Percentiles rank a stretch among this genome's conserved stretches.
These are phyloP conservation scores for Nicotiana undulata DNA, from an alignment of 257 asterid species.

Conservation along the genomic window DNA sequence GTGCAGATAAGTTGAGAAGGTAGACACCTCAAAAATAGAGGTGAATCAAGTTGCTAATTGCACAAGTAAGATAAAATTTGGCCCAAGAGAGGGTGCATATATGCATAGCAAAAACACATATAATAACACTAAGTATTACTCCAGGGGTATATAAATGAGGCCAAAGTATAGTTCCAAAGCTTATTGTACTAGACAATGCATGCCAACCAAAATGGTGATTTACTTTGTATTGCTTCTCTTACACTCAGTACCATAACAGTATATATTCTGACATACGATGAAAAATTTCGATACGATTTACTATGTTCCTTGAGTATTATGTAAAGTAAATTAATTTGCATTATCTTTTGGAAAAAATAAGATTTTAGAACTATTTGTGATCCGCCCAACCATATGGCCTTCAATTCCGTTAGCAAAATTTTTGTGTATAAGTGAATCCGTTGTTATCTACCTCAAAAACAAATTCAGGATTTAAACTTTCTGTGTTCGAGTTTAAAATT, in stretches of 20 bases:
- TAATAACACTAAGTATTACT: not conserved
- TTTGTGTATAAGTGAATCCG: no score
- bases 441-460: no score
- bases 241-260: not conserved
- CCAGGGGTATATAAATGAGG: not conserved
- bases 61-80: not conserved
- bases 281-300: not conserved
- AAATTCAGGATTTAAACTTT: no score
- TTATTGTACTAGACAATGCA: not conserved
- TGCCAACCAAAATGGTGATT: not conserved
- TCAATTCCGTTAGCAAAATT: no score
- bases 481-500: no score
- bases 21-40: not conserved
- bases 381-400: no score
- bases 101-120: not conserved
- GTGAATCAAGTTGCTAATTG: not conserved
- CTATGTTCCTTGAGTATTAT: not conserved
- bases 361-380: no score
- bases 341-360: no score
- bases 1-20: constrained; percentile 21
- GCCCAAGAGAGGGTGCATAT: not conserved
- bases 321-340: not conserved
- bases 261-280: not conserved
- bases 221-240: not conserved
- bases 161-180: not conserved